Evolutionary conservation across 1,139 yeast species (phyloP).

Genomic region (Candida smagusa): DNA sequence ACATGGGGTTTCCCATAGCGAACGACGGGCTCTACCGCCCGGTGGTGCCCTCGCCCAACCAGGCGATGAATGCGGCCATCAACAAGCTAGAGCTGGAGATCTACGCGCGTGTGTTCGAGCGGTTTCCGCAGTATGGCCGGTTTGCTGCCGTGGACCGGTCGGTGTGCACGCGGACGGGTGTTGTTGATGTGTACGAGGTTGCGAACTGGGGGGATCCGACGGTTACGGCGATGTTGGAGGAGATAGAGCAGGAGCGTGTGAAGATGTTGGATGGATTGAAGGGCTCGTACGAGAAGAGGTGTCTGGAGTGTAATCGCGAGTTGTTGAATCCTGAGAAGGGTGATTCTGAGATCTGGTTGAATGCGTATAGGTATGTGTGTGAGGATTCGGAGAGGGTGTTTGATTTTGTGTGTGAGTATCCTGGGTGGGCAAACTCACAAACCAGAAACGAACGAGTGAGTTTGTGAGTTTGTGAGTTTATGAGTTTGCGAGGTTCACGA

Average conservation of each 20-base stretch:
- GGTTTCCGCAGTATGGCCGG: slow-evolving; percentile 13
- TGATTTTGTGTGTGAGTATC: slow-evolving; percentile 32
- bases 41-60: slow-evolving; percentile 8
- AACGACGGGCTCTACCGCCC: slow-evolving; percentile 62
- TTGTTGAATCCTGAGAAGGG: slow-evolving; percentile 37
- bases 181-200: slow-evolving; percentile 16
- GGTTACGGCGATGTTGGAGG: slow-evolving; percentile 7
- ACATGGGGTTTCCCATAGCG: slow-evolving; percentile 63
- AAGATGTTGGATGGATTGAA: slow-evolving; percentile 16
- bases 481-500: neutral
- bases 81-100: slow-evolving; percentile 27
- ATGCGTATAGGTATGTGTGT: slow-evolving; percentile 49
- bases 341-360: slow-evolving; percentile 50
- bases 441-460: neutral
- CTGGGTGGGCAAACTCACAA: slow-evolving; percentile 29
- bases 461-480: neutral
- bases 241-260: slow-evolving; percentile 9
- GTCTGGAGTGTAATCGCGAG: slow-evolving; percentile 45
- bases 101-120: slow-evolving; percentile 21
- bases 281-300: slow-evolving; percentile 18
- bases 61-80: slow-evolving; percentile 17
- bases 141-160: slow-evolving; percentile 9
- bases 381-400: slow-evolving; percentile 16
- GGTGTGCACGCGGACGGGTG: slow-evolving; percentile 7
- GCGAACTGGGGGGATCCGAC: slow-evolving; percentile 12